Conservation (phyloP, 163 green algal species). For the Chloromonas sp. region DNA sequence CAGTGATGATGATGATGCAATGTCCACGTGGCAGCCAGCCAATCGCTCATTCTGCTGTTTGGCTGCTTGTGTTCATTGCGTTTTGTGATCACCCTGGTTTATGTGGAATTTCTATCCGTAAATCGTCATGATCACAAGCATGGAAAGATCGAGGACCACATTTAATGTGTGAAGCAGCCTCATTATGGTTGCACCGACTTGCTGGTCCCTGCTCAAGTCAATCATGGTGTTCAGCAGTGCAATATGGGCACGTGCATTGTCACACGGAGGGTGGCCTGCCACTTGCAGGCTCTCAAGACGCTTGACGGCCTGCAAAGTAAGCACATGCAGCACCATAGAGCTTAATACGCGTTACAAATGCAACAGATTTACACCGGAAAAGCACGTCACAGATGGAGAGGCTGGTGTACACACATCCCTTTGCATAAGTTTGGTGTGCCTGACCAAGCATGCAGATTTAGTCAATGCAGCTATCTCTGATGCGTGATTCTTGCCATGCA, state of each 20-base stretch:
- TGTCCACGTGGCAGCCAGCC: not conserved
- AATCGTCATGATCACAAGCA: not conserved
- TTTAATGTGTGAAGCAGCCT: too few species aligned
- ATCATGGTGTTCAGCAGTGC: constrained; percentile 10
- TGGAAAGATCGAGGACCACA: constrained; percentile 10
- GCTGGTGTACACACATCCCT: too few species aligned
- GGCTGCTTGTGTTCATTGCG: not conserved
- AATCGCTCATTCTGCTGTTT: not conserved
- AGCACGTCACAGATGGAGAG: not conserved
- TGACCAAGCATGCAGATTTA: not conserved
- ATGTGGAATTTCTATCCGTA: too few species aligned
- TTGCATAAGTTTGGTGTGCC: not conserved
- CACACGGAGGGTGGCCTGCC: not conserved
- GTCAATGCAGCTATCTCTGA: too few species aligned
- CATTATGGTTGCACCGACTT: constrained; percentile 9
- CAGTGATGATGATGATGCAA: too few species aligned
- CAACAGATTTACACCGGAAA: too few species aligned
- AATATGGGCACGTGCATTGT: not conserved
- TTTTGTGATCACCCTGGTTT: not conserved
- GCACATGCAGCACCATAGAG: not conserved
- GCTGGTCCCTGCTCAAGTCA: constrained; percentile 8
- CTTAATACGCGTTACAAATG: not conserved
- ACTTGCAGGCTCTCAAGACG: constrained; percentile 4
- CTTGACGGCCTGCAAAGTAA: constrained; percentile 19
- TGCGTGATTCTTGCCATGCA: too few species aligned